Evolutionary conservation across 805 yeast genomes (phyloP).

Genomic region (Clavispora asparagi): DNA sequence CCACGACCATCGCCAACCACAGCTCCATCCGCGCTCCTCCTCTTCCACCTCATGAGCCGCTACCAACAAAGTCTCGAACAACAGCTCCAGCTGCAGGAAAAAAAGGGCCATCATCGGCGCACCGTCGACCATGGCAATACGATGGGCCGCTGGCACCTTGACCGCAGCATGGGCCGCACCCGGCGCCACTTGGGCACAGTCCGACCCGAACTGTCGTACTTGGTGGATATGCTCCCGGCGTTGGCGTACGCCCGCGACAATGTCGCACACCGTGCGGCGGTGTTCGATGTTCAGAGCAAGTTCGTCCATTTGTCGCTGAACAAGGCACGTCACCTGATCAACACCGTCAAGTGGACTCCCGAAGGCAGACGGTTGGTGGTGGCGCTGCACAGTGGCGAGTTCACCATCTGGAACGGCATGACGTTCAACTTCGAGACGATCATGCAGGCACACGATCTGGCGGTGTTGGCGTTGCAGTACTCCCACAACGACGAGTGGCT

Average conservation of each 20-base stretch:
- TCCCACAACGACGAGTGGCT: conserved; percentile 94
- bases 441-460: conserved; percentile 97
- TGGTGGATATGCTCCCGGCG: conserved; percentile 64
- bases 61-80: conserved; percentile 36
- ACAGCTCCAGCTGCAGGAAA: conserved; percentile 43
- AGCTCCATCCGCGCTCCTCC: not conserved
- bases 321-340: conserved; percentile 86
- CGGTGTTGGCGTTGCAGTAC: conserved; percentile 74
- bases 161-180: conserved; percentile 41
- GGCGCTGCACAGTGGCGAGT: conserved; percentile 90
- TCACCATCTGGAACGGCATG: conserved; percentile 94
- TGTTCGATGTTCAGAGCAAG: conserved; percentile 66
- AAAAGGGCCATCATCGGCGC: conserved; percentile 53
- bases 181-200: conserved; percentile 45
- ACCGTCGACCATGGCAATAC: conserved; percentile 77
- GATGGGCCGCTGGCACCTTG: conserved; percentile 57
- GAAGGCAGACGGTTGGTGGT: conserved; percentile 89
- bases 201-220: conserved; percentile 65
- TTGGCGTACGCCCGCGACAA: conserved; percentile 43
- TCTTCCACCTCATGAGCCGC: conserved; percentile 1
- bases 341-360: conserved; percentile 93
- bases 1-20: not conserved
- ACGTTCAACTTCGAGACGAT: conserved; percentile 94
- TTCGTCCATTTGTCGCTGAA: conserved; percentile 89
- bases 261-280: conserved; percentile 31